Base-by-base conservation (phyloP, 2,329 filamentous ascomycete genomes). In the Pseudogymnoascus sp. region DNA sequence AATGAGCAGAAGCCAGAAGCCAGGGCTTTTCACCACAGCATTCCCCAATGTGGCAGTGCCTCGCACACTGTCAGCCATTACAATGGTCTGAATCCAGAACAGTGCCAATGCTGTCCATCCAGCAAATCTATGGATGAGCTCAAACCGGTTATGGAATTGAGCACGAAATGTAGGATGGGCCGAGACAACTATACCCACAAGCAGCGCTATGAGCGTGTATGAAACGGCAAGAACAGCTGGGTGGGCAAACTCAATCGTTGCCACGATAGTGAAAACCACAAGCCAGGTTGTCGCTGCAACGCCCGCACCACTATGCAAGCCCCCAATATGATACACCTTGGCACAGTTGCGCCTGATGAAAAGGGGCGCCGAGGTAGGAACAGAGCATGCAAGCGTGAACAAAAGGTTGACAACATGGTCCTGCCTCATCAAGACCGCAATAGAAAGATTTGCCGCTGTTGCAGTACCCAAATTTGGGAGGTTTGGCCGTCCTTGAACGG, bases 61-160 rank as follows among this genome's bases (percentile, higher is more conserved):
- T 16, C 74, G 69, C n/a, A 74, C 70, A 37, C 77, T 71, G 58
- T 79, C 73, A n/a, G 78, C 74, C 34, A 82, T 74, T 8, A 89
- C 73, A 41, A 89, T 69, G 7, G 81, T 78, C 62, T 88, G 81
- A 0, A 74, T 78, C 81, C 88, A 88, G 69, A 91, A 86, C 32
- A 90, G 73, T 1, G 74, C 76, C 5, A 91, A 76, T 8, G 83
- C 77, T 9, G 79, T 77, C 88, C 88, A 91, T n/a, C 87, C 88
- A 4, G 80, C 80, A 71, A 88, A 91, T 57, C 88, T 85, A 73
- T 91, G 89, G 54, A 81, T 81, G 57, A 82, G 74, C 74, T 91
- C 89, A 69, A 90, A 91, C 61, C 79, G 72, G 72, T 91, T 81
- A 74, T 91, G 88, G 64, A 79, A 77, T 54, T 77, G 79, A 65